phyloP scores from a whole-genome alignment of 331 rosid genomes.

The Quercus lobata region DNA sequence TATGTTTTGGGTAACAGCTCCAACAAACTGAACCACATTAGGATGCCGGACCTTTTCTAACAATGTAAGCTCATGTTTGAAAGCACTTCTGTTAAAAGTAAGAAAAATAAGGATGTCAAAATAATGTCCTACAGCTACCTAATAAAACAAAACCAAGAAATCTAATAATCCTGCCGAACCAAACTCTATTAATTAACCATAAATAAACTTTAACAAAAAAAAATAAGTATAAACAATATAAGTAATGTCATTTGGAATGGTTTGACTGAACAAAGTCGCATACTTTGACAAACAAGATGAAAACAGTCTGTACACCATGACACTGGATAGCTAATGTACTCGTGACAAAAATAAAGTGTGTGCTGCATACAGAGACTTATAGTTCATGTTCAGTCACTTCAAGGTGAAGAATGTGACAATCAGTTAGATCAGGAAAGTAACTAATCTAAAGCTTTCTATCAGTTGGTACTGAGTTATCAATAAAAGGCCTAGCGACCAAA shows the following conservation, averaged over 20 bases:
- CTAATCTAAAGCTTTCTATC: no score
- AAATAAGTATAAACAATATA: background rate
- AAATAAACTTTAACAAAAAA: background rate
- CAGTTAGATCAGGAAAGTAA: no score
- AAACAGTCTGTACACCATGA: no score
- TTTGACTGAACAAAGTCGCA: background rate
- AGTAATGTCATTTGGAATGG: background rate
- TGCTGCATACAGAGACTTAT: no score
- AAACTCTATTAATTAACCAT: slow-evolving; percentile 16
- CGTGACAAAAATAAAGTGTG: no score
- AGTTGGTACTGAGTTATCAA: no score
- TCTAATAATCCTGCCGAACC: slow-evolving; percentile 4
- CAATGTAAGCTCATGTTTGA: slow-evolving; percentile 86
- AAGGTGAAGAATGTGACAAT: no score
- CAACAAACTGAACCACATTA: slow-evolving; percentile 94
- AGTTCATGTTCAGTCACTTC: no score
- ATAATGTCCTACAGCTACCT: slow-evolving; percentile 13
- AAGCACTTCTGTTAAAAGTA: slow-evolving; percentile 57
- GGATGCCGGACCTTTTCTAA: slow-evolving; percentile 98
- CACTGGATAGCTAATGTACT: no score
- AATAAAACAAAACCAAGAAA: slow-evolving; percentile 18
- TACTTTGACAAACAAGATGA: background rate
- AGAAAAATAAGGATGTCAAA: background rate
- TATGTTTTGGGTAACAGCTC: slow-evolving; percentile 96
- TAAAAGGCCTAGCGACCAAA: no score